Evolutionary conservation across 1,284 basidiomycete species (phyloP), one percentile per base, ranked within the genome.

Genomic region (Ceratobasidium theobromae): DNA sequence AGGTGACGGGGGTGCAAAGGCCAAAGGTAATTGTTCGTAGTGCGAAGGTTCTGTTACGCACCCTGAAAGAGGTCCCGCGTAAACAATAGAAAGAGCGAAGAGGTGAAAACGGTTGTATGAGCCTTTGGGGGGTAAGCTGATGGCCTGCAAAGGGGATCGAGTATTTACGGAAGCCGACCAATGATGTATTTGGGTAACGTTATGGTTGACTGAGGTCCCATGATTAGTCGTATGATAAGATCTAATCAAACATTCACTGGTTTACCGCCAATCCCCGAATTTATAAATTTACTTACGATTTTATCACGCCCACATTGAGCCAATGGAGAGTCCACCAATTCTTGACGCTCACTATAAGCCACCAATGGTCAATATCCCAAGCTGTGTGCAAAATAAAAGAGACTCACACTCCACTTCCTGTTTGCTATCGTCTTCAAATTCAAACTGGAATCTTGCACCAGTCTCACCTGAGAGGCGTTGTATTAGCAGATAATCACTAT

Each of bases 121-220:
- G 30, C 72, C 58, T 1, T 66, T 68, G 0, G 73, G 45, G 0
- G 80, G 80, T 41, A 82, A 73, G 0, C 75, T 78, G 66, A 82
- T 79, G 33, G 77, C 77, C 68, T 71, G 70, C 16, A 82, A 68
- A 1, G 76, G 71, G 16, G 71, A 67, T 32, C 77, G 77, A 1
- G 81, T 81, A 3, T 75, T 72, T 4, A 82, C 58, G 1, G 81
- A 74, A 4, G 79, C 74, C 1, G 81, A 82, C 73, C 78, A 76
- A 67, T 81, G 79, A 45, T 76, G 79, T 0, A 83, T 78, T 4
- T 79, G 75, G 12, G 60, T 64, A 14, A 64, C 25, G 21, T 64
- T 64, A 48, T 52, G 35, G 49, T 64, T 64, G 9, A 49, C 38
- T 9, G 57, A 60, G 8, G 23, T 35, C 16, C 48, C 60, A n/a